These are phyloP conservation scores for Kokia cookei DNA, from an alignment of 441 rosid species.

Conservation along the genomic window DNA sequence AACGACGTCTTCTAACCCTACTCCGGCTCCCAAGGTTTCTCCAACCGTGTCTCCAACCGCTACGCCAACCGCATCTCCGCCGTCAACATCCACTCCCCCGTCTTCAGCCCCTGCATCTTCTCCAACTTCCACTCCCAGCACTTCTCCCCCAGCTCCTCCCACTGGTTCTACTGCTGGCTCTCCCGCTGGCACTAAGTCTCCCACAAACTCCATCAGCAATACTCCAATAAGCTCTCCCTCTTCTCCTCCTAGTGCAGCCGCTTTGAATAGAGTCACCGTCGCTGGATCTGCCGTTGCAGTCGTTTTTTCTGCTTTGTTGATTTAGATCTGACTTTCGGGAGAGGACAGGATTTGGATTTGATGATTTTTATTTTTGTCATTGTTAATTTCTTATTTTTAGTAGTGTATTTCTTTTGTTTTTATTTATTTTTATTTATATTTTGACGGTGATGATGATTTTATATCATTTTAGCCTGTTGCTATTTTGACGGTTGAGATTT, in stretches of 20 bases:
- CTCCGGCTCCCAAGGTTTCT: conserved; percentile 24
- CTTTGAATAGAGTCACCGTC: conserved; percentile 24
- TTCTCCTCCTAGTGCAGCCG: conserved; percentile 19
- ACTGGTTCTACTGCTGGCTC: conserved; percentile 1
- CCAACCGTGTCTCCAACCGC: conserved; percentile 21
- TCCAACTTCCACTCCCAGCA: conserved; percentile 26
- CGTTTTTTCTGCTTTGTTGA: conserved; percentile 29
- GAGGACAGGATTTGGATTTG: not conserved
- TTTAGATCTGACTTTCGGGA: conserved; percentile 33
- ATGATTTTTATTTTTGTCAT: not conserved
- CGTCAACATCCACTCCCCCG: conserved; percentile 19
- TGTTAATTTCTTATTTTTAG: conserved; percentile 4
- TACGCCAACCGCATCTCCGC: conserved; percentile 19
- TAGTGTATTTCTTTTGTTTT: not conserved
- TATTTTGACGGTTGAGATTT: conserved; percentile 22
- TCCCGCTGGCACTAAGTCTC: conserved; percentile 4
- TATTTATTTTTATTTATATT: conserved; percentile 2
- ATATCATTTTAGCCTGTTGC: not conserved
- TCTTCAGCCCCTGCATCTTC: conserved; percentile 13
- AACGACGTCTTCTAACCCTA: conserved; percentile 19
- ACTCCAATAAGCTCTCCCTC: conserved; percentile 6
- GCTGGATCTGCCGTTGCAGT: conserved; percentile 32
- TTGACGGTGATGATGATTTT: conserved; percentile 12
- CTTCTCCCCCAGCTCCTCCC: conserved; percentile 37
- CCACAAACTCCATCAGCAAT: not conserved